Percentiles rank a stretch among this genome's conserved stretches.
Evolutionary conservation across 2,329 filamentous ascomycete species (phyloP).

Genomic region (Ramichloridium luteum): DNA sequence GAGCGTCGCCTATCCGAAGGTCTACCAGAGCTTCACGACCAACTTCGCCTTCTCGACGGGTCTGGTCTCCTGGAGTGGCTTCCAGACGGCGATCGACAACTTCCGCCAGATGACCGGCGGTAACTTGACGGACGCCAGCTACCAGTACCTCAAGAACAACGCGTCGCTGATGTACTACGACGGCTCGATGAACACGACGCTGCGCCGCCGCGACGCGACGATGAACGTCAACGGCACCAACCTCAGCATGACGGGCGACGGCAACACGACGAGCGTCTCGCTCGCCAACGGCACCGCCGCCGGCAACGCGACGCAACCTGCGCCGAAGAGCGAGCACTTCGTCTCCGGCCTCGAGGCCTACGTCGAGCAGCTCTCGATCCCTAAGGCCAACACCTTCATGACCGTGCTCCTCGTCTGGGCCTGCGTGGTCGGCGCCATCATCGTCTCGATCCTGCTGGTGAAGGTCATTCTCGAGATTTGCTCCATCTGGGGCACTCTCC

Average conservation of each 20-base stretch:
- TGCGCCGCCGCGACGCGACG: constrained; percentile 23
- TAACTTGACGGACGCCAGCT: constrained; percentile 69
- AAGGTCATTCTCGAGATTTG: constrained; percentile 86
- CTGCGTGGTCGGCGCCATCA: constrained; percentile 71
- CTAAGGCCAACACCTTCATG: constrained; percentile 89
- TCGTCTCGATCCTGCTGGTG: constrained; percentile 73
- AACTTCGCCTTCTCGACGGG: constrained; percentile 92
- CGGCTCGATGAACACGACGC: constrained; percentile 34
- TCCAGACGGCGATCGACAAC: constrained; percentile 72
- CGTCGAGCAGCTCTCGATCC: constrained; percentile 72
- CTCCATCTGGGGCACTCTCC: constrained; percentile 81
- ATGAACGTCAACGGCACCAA: constrained; percentile 32
- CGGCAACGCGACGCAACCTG: constrained; percentile 18
- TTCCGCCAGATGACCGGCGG: constrained; percentile 75
- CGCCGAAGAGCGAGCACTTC: constrained; percentile 36
- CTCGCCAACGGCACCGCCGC: constrained; percentile 18
- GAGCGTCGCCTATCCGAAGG: constrained; percentile 71
- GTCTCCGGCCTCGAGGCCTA: constrained; percentile 72
- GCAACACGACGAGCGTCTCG: constrained; percentile 5
- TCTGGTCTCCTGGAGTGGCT: constrained; percentile 65
- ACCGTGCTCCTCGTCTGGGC: constrained; percentile 80
- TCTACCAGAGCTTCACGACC: constrained; percentile 80
- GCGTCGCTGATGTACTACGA: constrained; percentile 61
- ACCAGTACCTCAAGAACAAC: constrained; percentile 64
- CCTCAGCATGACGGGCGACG: constrained; percentile 17